Evolutionary conservation across 177 flowering plant species (phyloP).

Genomic region (Vitis hybrid): DNA sequence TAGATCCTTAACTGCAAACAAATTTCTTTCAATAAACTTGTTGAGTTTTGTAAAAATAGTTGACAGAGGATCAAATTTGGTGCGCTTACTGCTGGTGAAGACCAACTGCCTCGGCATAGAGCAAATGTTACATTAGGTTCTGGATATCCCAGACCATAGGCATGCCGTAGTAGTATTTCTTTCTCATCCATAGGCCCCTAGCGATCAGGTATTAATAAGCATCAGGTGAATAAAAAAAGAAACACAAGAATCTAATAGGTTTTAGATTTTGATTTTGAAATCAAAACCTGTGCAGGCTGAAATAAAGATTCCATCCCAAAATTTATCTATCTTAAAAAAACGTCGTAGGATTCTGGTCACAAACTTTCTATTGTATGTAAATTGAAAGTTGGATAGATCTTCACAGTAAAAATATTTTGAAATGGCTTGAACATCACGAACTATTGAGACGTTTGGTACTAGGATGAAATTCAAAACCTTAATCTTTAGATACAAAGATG

Average conservation of each 20-base stretch:
- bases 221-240: constrained; percentile 12
- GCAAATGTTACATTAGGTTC: constrained; percentile 92
- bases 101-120: constrained; percentile 92
- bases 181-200: constrained; percentile 59
- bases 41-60: not conserved
- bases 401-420: not conserved
- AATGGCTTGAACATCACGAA: not conserved
- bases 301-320: too few relatives aligned
- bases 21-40: constrained; percentile 3
- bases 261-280: too few relatives aligned
- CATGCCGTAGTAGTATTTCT: constrained; percentile 63
- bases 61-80: not conserved
- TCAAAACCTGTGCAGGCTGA: too few relatives aligned
- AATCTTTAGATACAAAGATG: not conserved
- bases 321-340: not conserved
- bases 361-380: not conserved
- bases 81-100: constrained; percentile 90
- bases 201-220: not conserved
- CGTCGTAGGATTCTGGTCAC: not conserved
- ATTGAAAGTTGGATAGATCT: not conserved
- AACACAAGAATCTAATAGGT: not conserved
- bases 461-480: not conserved
- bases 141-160: constrained; percentile 81
- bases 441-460: too few relatives aligned
- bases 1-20: constrained; percentile 70